Base-by-base conservation (phyloP, 1,284 basidiomycete species). In the Cutaneotrichosporon arboriforme region DNA sequence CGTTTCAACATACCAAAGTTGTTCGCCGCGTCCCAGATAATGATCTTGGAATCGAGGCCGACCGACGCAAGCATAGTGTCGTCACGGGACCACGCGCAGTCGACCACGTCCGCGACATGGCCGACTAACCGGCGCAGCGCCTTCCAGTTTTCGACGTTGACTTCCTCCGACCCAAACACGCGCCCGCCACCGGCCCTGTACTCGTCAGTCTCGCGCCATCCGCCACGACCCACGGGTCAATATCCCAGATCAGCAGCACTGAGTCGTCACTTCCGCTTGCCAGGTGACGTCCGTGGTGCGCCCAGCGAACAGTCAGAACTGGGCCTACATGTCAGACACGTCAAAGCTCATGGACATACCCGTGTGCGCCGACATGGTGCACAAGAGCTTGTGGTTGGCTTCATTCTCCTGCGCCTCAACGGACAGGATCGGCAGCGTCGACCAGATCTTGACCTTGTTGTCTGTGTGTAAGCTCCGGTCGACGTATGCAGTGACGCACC, bases 61-160 rank as follows among this genome's bases (percentile, higher is more conserved):
- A 94, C 92, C 1, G 92, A 93, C 2, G 96, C 96, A 26, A 98
- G 80, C 73, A 88, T 96, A 44, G 88, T 79, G 69, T 94, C 91
- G 54, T 86, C 88, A 0, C 89, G 85, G 3, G 89, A 87, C 94
- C 96, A 99, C 3, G 92, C 91, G 40, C 97, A 79, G 70, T 97
- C 93, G 21, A 90, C 90, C 2, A 99, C 90, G 74, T 99, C 94
- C 90, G 90, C 92, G 58, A 90, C 88, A 70, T 98, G 94, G 0
- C 91, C 96, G 22, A 90, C 88, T 3, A 98, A 77, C 40, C 93
- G 82, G 58, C 90, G 89, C 64, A 93, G 74, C 3, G 92, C 88
- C 69, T 93, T 94, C 94, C 94, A 98, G 34, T 87, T 89, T 75
- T 98, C 96, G n/a, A 97, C 82, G 69, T 94, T 96, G 57, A 91